Evolutionary conservation across 2,329 filamentous ascomycete genomes (phyloP), one percentile per base, ranked within the genome.

Genomic region (Aspergillus tamarii): DNA sequence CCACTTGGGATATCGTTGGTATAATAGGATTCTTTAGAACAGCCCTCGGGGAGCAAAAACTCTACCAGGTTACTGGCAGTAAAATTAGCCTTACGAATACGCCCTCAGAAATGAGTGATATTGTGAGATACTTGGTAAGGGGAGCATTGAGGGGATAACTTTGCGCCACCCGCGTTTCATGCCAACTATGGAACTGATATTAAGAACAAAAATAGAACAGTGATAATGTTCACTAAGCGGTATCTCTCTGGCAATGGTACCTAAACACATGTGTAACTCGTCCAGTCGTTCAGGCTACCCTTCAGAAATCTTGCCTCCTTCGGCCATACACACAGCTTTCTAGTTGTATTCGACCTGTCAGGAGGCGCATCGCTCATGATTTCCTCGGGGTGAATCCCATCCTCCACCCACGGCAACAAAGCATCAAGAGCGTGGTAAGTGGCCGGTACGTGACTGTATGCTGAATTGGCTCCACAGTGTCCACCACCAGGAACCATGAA

Each of bases 81-180:
- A 5, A 8, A 2, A 7, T 6, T 4, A 36, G 12, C 12, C 34
- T 36, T 16, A 1, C 1, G 16, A 6, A 7, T 14, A 36, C 9
- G 6, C 1, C 1, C 0, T 36, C 6, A 6, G 0, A 36, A 7
- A 1, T 16, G 5, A 36, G 14, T 16, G 34, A 14, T 7, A 36
- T 16, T 6, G 14, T 7, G 12, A 36, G 34, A 6, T 14, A 16
- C 12, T 36, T 5, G 14, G 14, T 3, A 36, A 16, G 14, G 1
- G 34, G 12, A 5, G 1, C 5, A 2, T 36, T 12, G 14, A 16
- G 34, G 14, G 34, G 2, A 2, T 6, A 2, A 36, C 7, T 5
- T 7, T 36, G 5, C 16, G 6, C 34, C 5, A 36, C 14, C 4
- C 1, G 34, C 12, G 34, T 16, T 36, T 4, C 12, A 36, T 16